Conservation (phyloP, 208 protist genomes). For the Acanthamoeba healyi region DNA sequence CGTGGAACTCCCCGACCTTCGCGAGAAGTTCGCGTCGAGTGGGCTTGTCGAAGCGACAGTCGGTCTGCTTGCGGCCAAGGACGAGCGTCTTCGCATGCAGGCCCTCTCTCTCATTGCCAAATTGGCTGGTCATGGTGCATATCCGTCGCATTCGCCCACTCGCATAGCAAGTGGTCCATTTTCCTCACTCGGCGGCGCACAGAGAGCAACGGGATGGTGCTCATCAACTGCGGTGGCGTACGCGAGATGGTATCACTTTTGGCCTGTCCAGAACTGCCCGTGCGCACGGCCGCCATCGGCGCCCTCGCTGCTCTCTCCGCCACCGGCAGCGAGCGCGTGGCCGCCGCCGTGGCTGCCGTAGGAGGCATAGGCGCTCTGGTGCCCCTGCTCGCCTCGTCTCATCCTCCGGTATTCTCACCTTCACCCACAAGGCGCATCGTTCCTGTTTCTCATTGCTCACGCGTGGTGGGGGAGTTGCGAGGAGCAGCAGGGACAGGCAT, state of each 20-base stretch:
- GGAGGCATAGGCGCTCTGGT: conserved; percentile 32
- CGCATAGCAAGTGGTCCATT: too few relatives aligned
- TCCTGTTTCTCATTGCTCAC: not conserved
- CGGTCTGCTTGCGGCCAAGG: not conserved
- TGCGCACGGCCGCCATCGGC: conserved; percentile 23
- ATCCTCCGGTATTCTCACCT: not conserved
- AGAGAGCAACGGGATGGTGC: conserved; percentile 58
- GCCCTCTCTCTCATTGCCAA: conserved; percentile 6
- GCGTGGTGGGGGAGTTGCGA: not conserved
- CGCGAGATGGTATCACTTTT: conserved; percentile 60
- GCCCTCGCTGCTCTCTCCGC: not conserved
- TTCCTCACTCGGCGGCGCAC: too few relatives aligned
- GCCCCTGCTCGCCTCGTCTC: conserved; percentile 24
- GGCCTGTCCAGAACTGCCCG: not conserved
- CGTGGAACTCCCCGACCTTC: not conserved
- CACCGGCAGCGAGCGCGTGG: not conserved
- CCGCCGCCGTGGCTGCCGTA: conserved; percentile 38
- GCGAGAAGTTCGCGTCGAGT: not conserved
- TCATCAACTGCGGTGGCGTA: conserved; percentile 57
- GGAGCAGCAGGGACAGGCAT: not conserved
- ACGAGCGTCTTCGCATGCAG: conserved; percentile 1
- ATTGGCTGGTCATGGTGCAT: conserved; percentile 7
- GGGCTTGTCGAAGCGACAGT: not conserved
- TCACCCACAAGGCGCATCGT: not conserved
- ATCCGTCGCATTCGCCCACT: not conserved